Conservation (phyloP, 2,329 filamentous ascomycete genomes). For the Exophiala sideris region DNA sequence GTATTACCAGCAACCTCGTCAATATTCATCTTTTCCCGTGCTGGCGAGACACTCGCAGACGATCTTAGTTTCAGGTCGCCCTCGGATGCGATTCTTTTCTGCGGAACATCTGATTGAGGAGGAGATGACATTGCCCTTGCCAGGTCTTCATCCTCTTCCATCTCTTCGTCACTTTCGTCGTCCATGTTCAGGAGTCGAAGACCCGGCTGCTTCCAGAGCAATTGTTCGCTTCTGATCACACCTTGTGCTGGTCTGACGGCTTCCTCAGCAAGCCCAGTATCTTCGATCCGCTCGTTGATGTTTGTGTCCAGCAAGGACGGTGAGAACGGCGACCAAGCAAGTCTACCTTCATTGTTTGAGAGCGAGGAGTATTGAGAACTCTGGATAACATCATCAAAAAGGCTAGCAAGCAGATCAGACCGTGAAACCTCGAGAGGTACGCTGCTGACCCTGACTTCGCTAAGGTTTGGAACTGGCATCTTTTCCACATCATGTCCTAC, state of each 20-base stretch:
- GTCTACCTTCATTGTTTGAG: neutral
- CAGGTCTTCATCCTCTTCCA: constrained; percentile 14
- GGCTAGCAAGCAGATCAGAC: neutral
- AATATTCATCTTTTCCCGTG: neutral
- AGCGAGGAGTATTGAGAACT: neutral
- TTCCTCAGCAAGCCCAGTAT: neutral
- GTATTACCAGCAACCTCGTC: neutral
- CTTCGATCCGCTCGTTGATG: constrained; percentile 8
- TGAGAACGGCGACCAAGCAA: constrained; percentile 7
- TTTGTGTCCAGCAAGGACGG: neutral
- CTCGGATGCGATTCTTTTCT: constrained; percentile 6
- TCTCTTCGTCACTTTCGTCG: constrained; percentile 14
- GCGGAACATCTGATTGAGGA: neutral
- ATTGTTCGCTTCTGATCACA: constrained; percentile 20
- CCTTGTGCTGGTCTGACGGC: neutral
- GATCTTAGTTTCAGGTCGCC: neutral
- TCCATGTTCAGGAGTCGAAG: constrained; percentile 18
- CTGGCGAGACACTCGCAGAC: neutral
- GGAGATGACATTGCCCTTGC: neutral
- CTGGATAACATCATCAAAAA: neutral
- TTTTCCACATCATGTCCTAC: no score
- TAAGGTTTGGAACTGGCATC: no score
- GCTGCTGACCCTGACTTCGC: no score
- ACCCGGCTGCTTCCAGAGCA: constrained; percentile 26
- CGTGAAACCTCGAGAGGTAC: no score